Base-by-base conservation (phyloP, 108 stramenopile species). In the Stephanodiscus minutulus region DNA sequence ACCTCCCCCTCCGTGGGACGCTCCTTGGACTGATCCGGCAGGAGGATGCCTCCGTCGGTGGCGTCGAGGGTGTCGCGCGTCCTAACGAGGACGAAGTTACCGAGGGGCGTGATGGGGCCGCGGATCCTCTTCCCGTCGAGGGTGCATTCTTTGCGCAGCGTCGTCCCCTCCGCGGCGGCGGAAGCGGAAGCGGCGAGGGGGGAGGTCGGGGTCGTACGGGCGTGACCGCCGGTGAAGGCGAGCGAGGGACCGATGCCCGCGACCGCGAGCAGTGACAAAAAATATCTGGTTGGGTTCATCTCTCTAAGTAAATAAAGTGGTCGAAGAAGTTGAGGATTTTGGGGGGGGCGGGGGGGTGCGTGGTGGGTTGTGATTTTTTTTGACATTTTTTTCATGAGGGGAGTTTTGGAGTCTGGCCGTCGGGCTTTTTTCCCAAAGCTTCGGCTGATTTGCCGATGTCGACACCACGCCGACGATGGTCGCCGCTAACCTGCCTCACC, bases 1-100 rank as follows among this genome's bases (percentile, higher is more conserved):
- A 97, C 96, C 27, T 85, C 66, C 43, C 97, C 96, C 66, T 95
- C 93, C 7, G 94, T 96, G 25, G 94, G 93, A 36, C 92, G 86
- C 58, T 91, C 93, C 74, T 93, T 92, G 46, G 94, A 85, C 73
- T 84, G 91, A 85, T 91, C 91, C 7, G 97, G 97, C 17, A 97
- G 75, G 18, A 97, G 76, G 20, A 97, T 87, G 7, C 97, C 97
- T n/a, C 97, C 97, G 18, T 74, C 78, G 12, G 96, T 96, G 13
- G 93, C 91, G n/a, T 85, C 86, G 46, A 93, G 69, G 12, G 90
- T 87, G 54, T 93, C 91, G 48, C 91, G 87, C 47, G 95, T 93
- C 63, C 84, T 78, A 17, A 96, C 91, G 9, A 96, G 77, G 24
- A 94, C 67, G 61, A 89, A 87, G 84, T 96, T 95, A 13, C 90